A percentile compares a stretch with the other conserved stretches of the same genome.
Evolutionary conservation across 2,329 filamentous ascomycete genomes (phyloP).

Genomic region (Ascochyta clinopodiicola): DNA sequence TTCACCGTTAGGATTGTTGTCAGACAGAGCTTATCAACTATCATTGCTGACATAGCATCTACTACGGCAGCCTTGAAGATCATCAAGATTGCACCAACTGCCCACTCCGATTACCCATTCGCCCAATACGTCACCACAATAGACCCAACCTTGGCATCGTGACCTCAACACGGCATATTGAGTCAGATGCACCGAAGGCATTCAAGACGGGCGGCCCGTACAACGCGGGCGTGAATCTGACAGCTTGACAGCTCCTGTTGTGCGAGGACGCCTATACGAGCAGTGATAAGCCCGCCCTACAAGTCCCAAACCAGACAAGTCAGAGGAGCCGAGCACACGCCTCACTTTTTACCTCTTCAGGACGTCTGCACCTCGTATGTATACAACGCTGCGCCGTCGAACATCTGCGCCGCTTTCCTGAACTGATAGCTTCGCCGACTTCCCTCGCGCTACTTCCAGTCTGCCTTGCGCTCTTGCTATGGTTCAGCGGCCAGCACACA

Average conservation of each 20-base stretch:
- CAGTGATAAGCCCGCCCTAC: not conserved
- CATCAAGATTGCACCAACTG: not conserved
- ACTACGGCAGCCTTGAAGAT: not conserved
- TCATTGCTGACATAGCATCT: not conserved
- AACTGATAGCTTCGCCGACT: not conserved
- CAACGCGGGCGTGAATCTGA: constrained; percentile 21
- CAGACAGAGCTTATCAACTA: not conserved
- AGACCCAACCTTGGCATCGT: constrained; percentile 5
- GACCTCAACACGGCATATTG: constrained; percentile 3
- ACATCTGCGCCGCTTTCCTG: not conserved
- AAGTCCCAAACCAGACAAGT: not conserved
- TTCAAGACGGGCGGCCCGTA: constrained; percentile 1
- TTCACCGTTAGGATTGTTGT: not conserved
- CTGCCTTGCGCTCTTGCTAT: not conserved
- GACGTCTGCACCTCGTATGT: not conserved
- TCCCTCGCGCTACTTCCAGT: not conserved
- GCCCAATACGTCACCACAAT: not conserved
- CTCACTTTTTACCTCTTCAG: not conserved
- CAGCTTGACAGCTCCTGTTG: constrained; percentile 35
- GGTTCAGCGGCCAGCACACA: constrained; percentile 8
- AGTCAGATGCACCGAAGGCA: constrained; percentile 21
- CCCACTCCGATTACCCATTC: not conserved
- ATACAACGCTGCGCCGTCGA: not conserved
- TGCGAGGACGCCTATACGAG: constrained; percentile 20
- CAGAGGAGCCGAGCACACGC: not conserved